Evolutionary conservation across 495 filamentous ascomycete species (phyloP).

Genomic region (Lasiosphaeriaceae sp.): DNA sequence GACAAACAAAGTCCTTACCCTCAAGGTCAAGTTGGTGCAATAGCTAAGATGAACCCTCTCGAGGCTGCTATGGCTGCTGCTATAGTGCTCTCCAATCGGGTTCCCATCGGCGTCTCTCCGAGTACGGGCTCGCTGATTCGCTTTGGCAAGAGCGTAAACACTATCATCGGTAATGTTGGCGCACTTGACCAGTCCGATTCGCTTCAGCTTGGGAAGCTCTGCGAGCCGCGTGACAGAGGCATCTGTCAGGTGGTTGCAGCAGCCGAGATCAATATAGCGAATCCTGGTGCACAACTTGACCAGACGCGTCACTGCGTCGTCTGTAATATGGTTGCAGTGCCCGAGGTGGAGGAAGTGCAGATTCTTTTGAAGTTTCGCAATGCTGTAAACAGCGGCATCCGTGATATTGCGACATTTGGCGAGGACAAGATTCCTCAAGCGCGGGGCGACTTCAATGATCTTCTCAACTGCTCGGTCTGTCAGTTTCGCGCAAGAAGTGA

Average conservation of each 20-base stretch:
- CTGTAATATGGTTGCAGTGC: constrained; percentile 88
- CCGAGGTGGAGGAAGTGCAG: constrained; percentile 94
- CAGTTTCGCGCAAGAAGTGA: constrained; percentile 79
- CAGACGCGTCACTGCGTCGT: constrained; percentile 75
- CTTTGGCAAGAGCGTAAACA: constrained; percentile 75
- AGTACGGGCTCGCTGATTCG: constrained; percentile 42
- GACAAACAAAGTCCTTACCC: constrained; percentile 51
- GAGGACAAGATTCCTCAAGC: constrained; percentile 86
- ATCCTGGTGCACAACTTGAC: constrained; percentile 88
- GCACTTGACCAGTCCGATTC: constrained; percentile 96
- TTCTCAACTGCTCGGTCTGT: constrained; percentile 82
- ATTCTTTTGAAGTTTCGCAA: constrained; percentile 88
- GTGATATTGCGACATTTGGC: constrained; percentile 93
- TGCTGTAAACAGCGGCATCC: constrained; percentile 81
- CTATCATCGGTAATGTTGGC: constrained; percentile 81
- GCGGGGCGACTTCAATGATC: constrained; percentile 80
- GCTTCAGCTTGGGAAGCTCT: constrained; percentile 81
- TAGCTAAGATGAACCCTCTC: constrained; percentile 98
- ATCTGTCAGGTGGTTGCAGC: constrained; percentile 88
- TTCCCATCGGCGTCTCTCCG: constrained; percentile 47
- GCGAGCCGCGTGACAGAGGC: constrained; percentile 80
- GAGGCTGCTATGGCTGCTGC: constrained; percentile 54
- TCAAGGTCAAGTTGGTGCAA: constrained; percentile 74
- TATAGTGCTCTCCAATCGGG: constrained; percentile 34
- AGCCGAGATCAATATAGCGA: constrained; percentile 94